Evolutionary conservation across 1,139 yeast species (phyloP).

Genomic region (Suhomyces bokatorum): DNA sequence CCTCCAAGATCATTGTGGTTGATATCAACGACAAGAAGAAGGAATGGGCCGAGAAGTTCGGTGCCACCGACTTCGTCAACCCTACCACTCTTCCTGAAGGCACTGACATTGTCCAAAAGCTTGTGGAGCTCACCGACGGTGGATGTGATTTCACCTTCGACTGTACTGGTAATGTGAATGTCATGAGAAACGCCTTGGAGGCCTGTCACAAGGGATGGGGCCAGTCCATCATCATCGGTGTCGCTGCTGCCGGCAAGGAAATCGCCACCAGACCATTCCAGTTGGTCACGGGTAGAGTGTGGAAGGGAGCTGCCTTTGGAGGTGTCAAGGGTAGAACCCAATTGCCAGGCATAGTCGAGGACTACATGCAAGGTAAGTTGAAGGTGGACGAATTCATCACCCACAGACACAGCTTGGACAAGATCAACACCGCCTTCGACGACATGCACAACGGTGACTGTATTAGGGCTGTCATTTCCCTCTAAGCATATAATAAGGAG

Average conservation of each 20-base stretch:
- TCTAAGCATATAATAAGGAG: constrained; percentile 19
- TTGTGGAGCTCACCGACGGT: constrained; percentile 91
- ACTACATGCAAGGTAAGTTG: constrained; percentile 76
- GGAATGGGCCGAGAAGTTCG: constrained; percentile 84
- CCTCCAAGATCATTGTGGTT: constrained; percentile 78
- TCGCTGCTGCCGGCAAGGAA: constrained; percentile 97
- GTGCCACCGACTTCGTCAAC: constrained; percentile 94
- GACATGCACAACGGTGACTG: constrained; percentile 95
- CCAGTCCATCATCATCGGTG: constrained; percentile 89
- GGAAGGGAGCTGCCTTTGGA: constrained; percentile 99
- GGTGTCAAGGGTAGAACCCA: constrained; percentile 98
- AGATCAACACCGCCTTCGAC: constrained; percentile 86
- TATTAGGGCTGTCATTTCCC: constrained; percentile 82
- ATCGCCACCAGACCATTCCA: constrained; percentile 98
- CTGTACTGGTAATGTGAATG: constrained; percentile 94
- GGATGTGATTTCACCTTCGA: constrained; percentile 95
- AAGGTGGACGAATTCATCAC: constrained; percentile 96
- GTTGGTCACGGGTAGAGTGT: constrained; percentile 96
- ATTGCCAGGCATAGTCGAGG: constrained; percentile 86
- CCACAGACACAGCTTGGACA: constrained; percentile 74
- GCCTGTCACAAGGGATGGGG: constrained; percentile 99
- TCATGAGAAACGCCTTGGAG: constrained; percentile 94
- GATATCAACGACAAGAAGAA: constrained; percentile 84
- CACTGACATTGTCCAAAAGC: constrained; percentile 75
- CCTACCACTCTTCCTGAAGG: constrained; percentile 75